Evolutionary conservation across 345 rosid species (phyloP), one percentile per base, ranked within the genome.

Genomic region (Turnera subulata): DNA sequence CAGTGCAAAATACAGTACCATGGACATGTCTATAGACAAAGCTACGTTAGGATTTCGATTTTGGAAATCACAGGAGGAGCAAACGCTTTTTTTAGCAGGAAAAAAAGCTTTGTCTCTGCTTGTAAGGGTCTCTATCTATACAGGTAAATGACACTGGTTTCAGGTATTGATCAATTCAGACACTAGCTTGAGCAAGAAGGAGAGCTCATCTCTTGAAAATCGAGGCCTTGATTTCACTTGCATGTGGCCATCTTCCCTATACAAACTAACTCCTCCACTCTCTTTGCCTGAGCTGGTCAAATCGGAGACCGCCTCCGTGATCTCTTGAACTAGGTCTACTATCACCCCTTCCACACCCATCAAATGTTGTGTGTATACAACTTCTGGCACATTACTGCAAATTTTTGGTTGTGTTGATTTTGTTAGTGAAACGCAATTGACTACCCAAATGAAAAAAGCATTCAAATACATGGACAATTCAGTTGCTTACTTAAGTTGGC

Each of bases 341-440:
- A 69, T 69, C 29, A 69, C 68, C 21, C 73, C 73, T 45, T 69
- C 64, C 18, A 69, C 46, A 1, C 68, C 73, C 64, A 69, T 58
- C 35, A 58, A 4, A 21, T 48, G 56, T 25, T 69, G 73, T 50
- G 46, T 50, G 49, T 46, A 53, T 9, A 69, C 73, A 6, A 63
- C 54, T 57, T 69, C 64, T 2, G 59, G 50, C 37, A 57, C 26
- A 14, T 62, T 62, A 22, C 73, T 69, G 50, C 66, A 39, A 45
- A n/a, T n/a, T n/a, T n/a, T n/a, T n/a, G n/a, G n/a, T n/a, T n/a
- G n/a, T n/a, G n/a, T n/a, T n/a, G n/a, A n/a, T n/a, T n/a, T n/a
- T n/a, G n/a, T 6, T 22, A n/a, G 4, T 11, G 20, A 7, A n/a
- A 49, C 0, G 6, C 19, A n/a, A 8, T 5, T 19, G 49, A n/a